Base-by-base conservation (phyloP, 177 flowering plant species). In the Vitis hybrid region DNA sequence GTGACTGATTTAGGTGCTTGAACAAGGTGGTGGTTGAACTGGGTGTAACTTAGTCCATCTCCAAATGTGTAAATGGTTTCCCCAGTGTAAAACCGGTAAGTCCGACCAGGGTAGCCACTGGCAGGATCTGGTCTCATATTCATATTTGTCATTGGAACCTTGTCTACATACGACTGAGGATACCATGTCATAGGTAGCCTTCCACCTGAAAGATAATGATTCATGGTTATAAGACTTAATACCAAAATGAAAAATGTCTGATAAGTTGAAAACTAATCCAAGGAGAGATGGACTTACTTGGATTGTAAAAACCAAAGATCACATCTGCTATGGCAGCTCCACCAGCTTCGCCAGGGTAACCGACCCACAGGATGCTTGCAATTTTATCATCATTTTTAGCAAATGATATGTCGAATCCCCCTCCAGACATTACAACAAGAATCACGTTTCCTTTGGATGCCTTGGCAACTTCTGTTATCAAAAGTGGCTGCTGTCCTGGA, bases 311-410 rank as follows among this genome's bases (percentile, higher is more conserved):
- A 1, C 99, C 99, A 60, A 96, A 96, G n/a, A 93, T 85, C 1
- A 96, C 85, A 75, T 96, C 99, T 2, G 99, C 98, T 39, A 92
- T 76, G 50, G 99, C 97, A 50, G 87, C 91, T 10, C 99, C 99
- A 26, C 99, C 99, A 50, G 87, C 91, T 10, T 98, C 99, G 21
- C 99, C 99, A 62, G 99, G 99, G 79, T 88, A 96, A 53, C 99
- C 99, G 66, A 90, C 97, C 99, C 99, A 96, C 51, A 96, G 60
- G n/a, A 96, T 96, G 83, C 97, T 86, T 2, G 83, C 72, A 18
- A 96, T 77, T 55, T 85, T 88, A 1, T 73, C 74, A 51, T 86
- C 70, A 56, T 71, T 83, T 75, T 90, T 89, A 0, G 97, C 97
- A 33, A 90, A 96, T 19, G 91, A 69, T 2, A 96, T 74, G 58